Evolutionary conservation across 495 filamentous ascomycete genomes (phyloP).

Genomic region (Penicillium paxilli): DNA sequence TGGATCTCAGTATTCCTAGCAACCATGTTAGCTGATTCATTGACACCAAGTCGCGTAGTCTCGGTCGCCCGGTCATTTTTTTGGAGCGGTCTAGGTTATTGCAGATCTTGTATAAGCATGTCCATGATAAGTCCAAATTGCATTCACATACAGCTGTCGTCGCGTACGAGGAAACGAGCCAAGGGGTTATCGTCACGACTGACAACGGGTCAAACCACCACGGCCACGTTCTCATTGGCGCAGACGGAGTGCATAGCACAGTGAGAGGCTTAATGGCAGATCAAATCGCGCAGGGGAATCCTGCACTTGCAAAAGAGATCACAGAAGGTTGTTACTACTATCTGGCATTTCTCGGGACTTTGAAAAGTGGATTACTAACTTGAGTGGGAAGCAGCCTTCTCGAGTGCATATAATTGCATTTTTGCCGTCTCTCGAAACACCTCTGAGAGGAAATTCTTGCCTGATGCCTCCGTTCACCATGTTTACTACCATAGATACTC

Average conservation of each 20-base stretch:
- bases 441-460: slow-evolving; percentile 10
- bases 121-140: slow-evolving; percentile 12
- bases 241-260: slow-evolving; percentile 49
- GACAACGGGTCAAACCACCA: slow-evolving; percentile 11
- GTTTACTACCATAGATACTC: slow-evolving; percentile 14
- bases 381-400: slow-evolving; percentile 13
- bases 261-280: slow-evolving; percentile 39
- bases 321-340: slow-evolving; percentile 9
- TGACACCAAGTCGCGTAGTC: slow-evolving; percentile 1
- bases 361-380: neutral
- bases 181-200: slow-evolving; percentile 10
- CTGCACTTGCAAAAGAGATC: slow-evolving; percentile 4
- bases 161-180: slow-evolving; percentile 12
- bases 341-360: no score
- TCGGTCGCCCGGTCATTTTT: slow-evolving; percentile 15
- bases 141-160: slow-evolving; percentile 10
- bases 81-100: slow-evolving; percentile 16
- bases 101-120: slow-evolving; percentile 10
- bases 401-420: slow-evolving; percentile 19
- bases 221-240: slow-evolving; percentile 45
- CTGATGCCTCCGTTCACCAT: slow-evolving; percentile 17
- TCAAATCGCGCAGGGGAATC: slow-evolving; percentile 17
- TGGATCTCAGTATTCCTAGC: neutral
- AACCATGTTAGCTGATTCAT: neutral
- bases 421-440: slow-evolving; percentile 25